Conservation (phyloP, 2,329 filamentous ascomycete species). For the Elsinoe australis region DNA sequence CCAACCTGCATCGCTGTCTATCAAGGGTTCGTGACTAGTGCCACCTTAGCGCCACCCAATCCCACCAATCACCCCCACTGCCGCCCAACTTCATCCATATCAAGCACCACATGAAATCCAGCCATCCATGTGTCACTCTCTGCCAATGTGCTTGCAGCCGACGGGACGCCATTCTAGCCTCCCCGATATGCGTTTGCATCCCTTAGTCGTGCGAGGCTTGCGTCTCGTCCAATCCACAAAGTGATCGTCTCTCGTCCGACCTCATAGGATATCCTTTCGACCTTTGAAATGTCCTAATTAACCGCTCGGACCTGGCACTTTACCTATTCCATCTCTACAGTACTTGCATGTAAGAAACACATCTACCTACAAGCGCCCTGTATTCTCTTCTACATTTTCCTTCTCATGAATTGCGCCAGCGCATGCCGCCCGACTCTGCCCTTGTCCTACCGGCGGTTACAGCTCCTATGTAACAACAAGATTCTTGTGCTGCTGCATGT, state of each 20-base stretch:
- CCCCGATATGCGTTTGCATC: slow-evolving; percentile 11
- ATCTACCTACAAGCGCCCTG: slow-evolving; percentile 22
- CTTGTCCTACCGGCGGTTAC: slow-evolving; percentile 11
- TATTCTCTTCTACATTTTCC: slow-evolving; percentile 22
- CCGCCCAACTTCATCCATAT: slow-evolving; percentile 15
- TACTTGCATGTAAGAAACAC: slow-evolving; percentile 15
- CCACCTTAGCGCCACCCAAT: slow-evolving; percentile 1
- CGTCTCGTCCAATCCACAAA: not conserved
- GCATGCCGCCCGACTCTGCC: slow-evolving; percentile 10
- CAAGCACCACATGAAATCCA: not conserved
- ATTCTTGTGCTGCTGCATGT: slow-evolving; percentile 19
- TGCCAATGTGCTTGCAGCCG: slow-evolving; percentile 13
- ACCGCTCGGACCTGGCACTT: slow-evolving; percentile 22
- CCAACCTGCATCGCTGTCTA: slow-evolving; percentile 9
- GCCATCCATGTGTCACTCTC: slow-evolving; percentile 5
- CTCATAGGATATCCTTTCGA: slow-evolving; percentile 20
- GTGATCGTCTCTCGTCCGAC: not conserved
- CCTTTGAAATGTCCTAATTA: slow-evolving; percentile 27
- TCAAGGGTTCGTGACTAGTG: slow-evolving; percentile 8
- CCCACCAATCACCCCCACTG: slow-evolving; percentile 12
- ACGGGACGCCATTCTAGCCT: slow-evolving; percentile 9
- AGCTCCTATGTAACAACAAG: slow-evolving; percentile 12
- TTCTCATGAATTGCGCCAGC: slow-evolving; percentile 16
- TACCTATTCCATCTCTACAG: slow-evolving; percentile 22
- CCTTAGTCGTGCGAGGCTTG: slow-evolving; percentile 8